phyloP scores from a whole-genome alignment of 176 grass and related monocot genomes.

The Avena eriantha region DNA sequence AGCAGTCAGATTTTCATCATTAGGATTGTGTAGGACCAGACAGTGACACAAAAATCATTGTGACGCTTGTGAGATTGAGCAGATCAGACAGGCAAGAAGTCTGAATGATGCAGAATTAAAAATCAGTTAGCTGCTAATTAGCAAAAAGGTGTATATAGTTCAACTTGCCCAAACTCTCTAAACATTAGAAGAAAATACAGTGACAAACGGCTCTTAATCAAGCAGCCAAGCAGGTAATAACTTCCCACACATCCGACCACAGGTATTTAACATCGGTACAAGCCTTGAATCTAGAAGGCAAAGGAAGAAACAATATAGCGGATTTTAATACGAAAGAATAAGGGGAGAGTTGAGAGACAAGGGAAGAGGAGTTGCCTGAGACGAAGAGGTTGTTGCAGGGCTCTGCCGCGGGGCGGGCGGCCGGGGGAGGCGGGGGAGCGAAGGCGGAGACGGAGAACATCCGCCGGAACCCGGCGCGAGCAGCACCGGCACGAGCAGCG shows the following conservation, averaged over 20 bases:
- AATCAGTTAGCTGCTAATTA: neutral
- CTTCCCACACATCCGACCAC: neutral
- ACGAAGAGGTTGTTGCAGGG: constrained; percentile 86
- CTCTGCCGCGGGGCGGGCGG: constrained; percentile 50
- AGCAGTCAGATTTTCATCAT: neutral
- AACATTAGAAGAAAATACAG: neutral
- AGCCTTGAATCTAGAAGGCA: neutral
- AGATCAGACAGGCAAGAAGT: neutral
- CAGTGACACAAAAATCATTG: neutral
- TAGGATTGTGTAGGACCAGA: neutral
- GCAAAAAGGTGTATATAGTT: neutral
- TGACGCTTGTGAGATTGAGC: neutral
- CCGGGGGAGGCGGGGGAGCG: constrained; percentile 47
- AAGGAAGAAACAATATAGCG: neutral
- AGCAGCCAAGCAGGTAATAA: neutral
- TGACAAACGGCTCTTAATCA: neutral
- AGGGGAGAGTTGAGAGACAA: neutral
- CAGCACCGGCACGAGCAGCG: constrained; percentile 46
- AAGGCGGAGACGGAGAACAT: constrained; percentile 72
- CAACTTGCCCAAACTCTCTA: neutral
- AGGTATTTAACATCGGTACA: neutral
- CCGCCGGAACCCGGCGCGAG: constrained; percentile 53
- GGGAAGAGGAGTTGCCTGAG: constrained; percentile 54
- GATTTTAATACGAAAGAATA: neutral
- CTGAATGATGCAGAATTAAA: neutral